Percentiles rank a stretch among this genome's conserved stretches.
These are phyloP conservation scores for Limonium bicolor DNA, from an alignment of 148 eudicot species.

Conservation along the genomic window DNA sequence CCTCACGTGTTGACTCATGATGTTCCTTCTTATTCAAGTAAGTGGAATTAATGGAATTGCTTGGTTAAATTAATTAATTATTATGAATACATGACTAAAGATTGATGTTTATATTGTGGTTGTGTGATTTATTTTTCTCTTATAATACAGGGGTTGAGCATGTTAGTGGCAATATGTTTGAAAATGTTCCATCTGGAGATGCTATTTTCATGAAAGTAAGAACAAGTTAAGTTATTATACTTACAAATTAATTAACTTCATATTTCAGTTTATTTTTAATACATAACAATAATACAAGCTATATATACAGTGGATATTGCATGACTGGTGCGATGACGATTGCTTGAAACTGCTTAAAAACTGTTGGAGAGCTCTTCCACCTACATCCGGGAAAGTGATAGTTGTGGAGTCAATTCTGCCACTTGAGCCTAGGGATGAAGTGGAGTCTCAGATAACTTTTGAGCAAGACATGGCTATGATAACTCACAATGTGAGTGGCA, in stretches of 20 bases:
- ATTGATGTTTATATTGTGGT: neutral
- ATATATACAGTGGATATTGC: conserved; percentile 8
- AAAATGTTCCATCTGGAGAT: conserved; percentile 9
- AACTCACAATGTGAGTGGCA: neutral
- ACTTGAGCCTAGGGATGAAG: neutral
- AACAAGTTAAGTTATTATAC: neutral
- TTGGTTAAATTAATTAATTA: too few species aligned
- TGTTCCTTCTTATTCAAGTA: conserved; percentile 7
- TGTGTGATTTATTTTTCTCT: neutral
- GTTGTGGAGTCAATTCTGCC: conserved; percentile 8
- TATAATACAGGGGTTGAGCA: conserved; percentile 8
- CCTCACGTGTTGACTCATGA: conserved; percentile 3
- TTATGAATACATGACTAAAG: neutral
- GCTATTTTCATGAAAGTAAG: conserved; percentile 12
- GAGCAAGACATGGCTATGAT: conserved; percentile 7
- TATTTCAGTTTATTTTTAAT: neutral
- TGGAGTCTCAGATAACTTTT: neutral
- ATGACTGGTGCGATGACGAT: conserved; percentile 7
- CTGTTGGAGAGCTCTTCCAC: conserved; percentile 4
- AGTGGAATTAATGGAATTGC: neutral
- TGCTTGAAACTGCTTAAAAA: conserved; percentile 9
- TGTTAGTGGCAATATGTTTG: conserved; percentile 16
- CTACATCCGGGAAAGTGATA: conserved; percentile 12
- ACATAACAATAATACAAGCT: neutral
- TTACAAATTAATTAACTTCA: neutral